Percentiles rank a stretch among this genome's conserved stretches.
Conservation (phyloP, 352 stramenopile species). For the Phytophthora cactorum region DNA sequence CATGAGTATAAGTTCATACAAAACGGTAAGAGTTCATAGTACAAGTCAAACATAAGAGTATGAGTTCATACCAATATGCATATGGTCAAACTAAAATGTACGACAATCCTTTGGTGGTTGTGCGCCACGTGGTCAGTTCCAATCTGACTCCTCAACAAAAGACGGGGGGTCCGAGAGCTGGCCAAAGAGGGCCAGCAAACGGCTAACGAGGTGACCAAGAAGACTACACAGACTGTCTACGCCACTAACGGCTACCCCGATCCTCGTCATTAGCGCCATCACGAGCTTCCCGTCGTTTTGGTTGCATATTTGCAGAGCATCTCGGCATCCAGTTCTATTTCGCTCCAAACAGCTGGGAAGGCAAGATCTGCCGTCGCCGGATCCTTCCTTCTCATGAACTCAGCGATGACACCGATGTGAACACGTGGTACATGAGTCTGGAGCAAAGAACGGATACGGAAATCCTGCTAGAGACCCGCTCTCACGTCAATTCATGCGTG, state of each 20-base stretch:
- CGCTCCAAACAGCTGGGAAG: slow-evolving; percentile 12
- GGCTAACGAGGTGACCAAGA: slow-evolving; percentile 13
- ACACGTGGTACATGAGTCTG: background rate
- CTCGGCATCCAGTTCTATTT: slow-evolving; percentile 11
- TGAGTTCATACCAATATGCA: too few species aligned
- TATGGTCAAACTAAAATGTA: too few species aligned
- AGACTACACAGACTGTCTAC: slow-evolving; percentile 10
- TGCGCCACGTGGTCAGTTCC: too few species aligned
- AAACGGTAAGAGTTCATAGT: too few species aligned
- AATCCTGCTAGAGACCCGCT: slow-evolving; percentile 9
- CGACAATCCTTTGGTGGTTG: too few species aligned
- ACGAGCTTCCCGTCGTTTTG: slow-evolving; percentile 10
- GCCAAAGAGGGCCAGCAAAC: background rate
- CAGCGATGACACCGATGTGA: background rate
- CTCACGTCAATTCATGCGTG: slow-evolving; percentile 4
- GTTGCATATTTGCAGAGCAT: slow-evolving; percentile 1
- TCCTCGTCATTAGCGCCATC: slow-evolving; percentile 5
- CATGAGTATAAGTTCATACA: too few species aligned
- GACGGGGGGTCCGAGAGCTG: background rate
- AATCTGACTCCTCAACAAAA: too few species aligned
- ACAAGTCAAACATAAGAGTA: too few species aligned
- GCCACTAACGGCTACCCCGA: background rate
- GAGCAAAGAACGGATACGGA: slow-evolving; percentile 1
- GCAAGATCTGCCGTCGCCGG: background rate
- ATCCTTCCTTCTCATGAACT: too few species aligned